Base-by-base conservation (phyloP, 2,329 filamentous ascomycete species). In the Diaporthe sp. region DNA sequence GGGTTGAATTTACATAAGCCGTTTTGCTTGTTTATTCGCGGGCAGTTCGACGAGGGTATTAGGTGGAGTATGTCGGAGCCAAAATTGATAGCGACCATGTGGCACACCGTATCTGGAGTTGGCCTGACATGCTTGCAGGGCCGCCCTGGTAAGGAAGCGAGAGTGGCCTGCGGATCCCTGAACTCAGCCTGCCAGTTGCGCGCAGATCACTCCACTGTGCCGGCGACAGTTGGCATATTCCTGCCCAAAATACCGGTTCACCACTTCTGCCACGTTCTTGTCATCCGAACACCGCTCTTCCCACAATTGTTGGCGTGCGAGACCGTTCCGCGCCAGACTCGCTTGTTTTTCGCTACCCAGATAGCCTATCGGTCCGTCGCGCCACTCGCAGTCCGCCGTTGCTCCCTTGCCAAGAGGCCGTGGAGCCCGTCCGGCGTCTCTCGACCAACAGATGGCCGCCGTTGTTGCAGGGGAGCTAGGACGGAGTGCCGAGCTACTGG, bases 81-180 rank as follows among this genome's bases (percentile, higher is more conserved):
- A 34, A 49, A 31, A 72, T 51, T 58, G 60, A 63, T 47, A 49
- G 34, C 39, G 57, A 51, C 57, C 44, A 63, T 61, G 60, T 63
- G 71, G 71, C 71, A 72, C n/a, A 31, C 71, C 42, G 47, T 44
- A 60, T 61, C 57, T 72, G 44, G 31, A 53, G 28, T 28, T 34
- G 25, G 13, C 39, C 47, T 42, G 44, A 39, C 34, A 28, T 5
- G 58, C 63, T 53, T 15, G n/a, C 63, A 68, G 47, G 63, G 63
- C 47, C 22, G 63, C 28, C 63, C 63, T 68, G 71, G 49, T n/a
- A 28, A 12, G 31, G 58, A 73, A 65, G 71, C 71, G 58, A 65
- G 58, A 73, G 47, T 73, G 37, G 71, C 58, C 57, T 44, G 57
- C 47, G 58, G 60, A 63, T 53, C 71, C 71, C 71, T 63, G 71